Evolutionary conservation across 2,329 filamentous ascomycete species (phyloP).

Genomic region (Harringtonia aguacate): DNA sequence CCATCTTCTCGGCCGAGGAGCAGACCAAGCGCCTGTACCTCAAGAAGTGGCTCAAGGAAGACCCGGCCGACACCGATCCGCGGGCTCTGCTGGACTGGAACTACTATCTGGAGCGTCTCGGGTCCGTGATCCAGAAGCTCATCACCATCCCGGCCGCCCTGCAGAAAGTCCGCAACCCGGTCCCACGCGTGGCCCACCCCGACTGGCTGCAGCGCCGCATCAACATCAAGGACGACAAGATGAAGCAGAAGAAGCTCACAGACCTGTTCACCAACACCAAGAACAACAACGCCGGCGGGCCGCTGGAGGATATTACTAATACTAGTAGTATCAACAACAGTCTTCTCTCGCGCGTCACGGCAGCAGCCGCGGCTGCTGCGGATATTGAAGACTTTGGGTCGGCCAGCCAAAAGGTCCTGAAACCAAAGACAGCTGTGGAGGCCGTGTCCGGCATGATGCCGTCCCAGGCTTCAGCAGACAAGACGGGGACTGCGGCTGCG

Average conservation of each 20-base stretch:
- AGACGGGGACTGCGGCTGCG: background rate
- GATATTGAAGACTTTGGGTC: slow-evolving; percentile 75
- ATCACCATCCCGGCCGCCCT: slow-evolving; percentile 96
- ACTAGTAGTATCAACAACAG: slow-evolving; percentile 43
- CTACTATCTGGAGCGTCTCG: slow-evolving; percentile 92
- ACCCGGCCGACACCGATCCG: slow-evolving; percentile 83
- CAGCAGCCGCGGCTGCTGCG: background rate
- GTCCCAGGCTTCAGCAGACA: background rate
- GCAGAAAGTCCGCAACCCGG: slow-evolving; percentile 89
- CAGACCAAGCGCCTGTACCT: slow-evolving; percentile 80
- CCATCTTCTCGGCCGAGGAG: slow-evolving; percentile 92
- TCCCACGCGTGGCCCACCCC: slow-evolving; percentile 84
- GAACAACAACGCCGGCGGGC: slow-evolving; percentile 27
- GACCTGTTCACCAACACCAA: slow-evolving; percentile 66
- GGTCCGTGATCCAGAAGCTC: slow-evolving; percentile 95
- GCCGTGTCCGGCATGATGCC: slow-evolving; percentile 30
- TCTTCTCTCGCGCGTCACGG: slow-evolving; percentile 27
- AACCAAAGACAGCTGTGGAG: slow-evolving; percentile 47
- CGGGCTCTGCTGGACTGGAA: slow-evolving; percentile 88
- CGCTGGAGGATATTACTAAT: slow-evolving; percentile 65
- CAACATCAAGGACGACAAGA: slow-evolving; percentile 88
- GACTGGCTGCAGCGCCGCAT: slow-evolving; percentile 95
- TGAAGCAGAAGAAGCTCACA: slow-evolving; percentile 98
- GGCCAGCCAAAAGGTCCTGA: slow-evolving; percentile 45
- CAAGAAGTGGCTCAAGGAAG: slow-evolving; percentile 91